Evolutionary conservation across 2,329 filamentous ascomycete species (phyloP).

Genomic region (Talaromyces sp.): DNA sequence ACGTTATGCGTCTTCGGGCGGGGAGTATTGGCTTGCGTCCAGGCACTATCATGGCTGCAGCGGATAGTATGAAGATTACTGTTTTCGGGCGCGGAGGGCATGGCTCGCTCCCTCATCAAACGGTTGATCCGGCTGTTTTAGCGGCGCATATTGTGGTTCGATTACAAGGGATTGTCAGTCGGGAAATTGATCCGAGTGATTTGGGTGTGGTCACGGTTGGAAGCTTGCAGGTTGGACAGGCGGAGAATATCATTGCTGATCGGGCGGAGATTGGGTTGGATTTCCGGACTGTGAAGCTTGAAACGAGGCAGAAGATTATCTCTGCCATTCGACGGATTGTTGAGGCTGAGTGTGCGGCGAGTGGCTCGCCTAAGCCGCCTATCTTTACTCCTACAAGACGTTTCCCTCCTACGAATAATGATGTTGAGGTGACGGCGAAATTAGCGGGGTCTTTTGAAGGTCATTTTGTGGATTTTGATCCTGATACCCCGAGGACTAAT

Average conservation of each 20-base stretch:
- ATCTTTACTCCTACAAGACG: slow-evolving; percentile 50
- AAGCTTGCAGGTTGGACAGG: slow-evolving; percentile 60
- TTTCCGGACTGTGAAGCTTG: slow-evolving; percentile 52
- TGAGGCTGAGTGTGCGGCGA: slow-evolving; percentile 58
- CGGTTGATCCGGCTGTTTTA: slow-evolving; percentile 62
- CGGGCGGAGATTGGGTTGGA: slow-evolving; percentile 59
- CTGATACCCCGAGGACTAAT: slow-evolving; percentile 34
- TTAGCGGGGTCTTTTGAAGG: slow-evolving; percentile 50
- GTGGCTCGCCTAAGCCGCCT: slow-evolving; percentile 52
- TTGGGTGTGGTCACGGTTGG: slow-evolving; percentile 62
- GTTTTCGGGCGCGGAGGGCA: slow-evolving; percentile 63
- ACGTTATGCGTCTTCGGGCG: slow-evolving; percentile 54
- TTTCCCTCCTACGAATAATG: slow-evolving; percentile 60
- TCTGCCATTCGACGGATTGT: slow-evolving; percentile 57
- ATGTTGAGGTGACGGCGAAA: slow-evolving; percentile 45
- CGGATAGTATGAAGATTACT: slow-evolving; percentile 54
- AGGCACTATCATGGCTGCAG: slow-evolving; percentile 48
- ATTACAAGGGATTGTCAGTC: slow-evolving; percentile 61
- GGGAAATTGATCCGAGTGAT: slow-evolving; percentile 57
- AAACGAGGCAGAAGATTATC: slow-evolving; percentile 53
- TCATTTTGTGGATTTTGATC: slow-evolving; percentile 50
- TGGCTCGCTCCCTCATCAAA: slow-evolving; percentile 58
- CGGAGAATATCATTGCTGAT: slow-evolving; percentile 64
- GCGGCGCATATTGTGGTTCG: slow-evolving; percentile 59
- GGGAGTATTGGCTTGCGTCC: slow-evolving; percentile 43